phyloP scores from a whole-genome alignment of 306 rosid species.

The Hippophae tibetana region DNA sequence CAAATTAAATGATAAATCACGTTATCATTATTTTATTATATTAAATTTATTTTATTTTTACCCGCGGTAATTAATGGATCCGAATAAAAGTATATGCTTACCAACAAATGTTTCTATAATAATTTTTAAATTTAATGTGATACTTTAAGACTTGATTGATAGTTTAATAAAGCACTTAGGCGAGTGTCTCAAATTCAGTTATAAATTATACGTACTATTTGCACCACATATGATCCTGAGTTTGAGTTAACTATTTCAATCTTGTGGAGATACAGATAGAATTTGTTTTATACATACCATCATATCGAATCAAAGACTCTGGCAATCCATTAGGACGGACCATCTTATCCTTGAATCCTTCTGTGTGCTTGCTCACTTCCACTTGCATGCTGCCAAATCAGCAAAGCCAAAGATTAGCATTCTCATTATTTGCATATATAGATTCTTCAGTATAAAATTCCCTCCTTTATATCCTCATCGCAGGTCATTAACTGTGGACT shows the following conservation, averaged over 20 bases:
- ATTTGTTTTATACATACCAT: conserved; percentile 40
- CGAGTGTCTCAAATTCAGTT: too few relatives aligned
- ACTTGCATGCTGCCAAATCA: conserved; percentile 78
- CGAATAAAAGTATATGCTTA: too few relatives aligned
- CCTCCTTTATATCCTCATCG: conserved; percentile 1
- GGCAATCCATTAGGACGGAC: conserved; percentile 97
- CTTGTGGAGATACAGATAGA: not conserved
- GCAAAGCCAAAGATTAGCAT: conserved; percentile 10
- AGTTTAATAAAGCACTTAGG: too few relatives aligned
- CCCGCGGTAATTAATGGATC: too few relatives aligned
- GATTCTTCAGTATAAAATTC: not conserved
- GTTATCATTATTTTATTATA: too few relatives aligned
- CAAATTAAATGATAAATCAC: too few relatives aligned
- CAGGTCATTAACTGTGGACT: conserved; percentile 7
- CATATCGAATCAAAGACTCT: conserved; percentile 84
- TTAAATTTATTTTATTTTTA: too few relatives aligned
- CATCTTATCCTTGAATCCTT: conserved; percentile 78
- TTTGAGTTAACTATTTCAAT: not conserved
- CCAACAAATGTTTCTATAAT: too few relatives aligned
- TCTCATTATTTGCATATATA: not conserved
- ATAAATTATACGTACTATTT: too few relatives aligned
- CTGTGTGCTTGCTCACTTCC: conserved; percentile 97
- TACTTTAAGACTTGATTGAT: too few relatives aligned
- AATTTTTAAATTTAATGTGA: too few relatives aligned
- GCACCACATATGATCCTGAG: too few relatives aligned